Evolutionary conservation across 139 green algal genomes (phyloP), one percentile per base, ranked within the genome.

Genomic region (Closterium sp.): DNA sequence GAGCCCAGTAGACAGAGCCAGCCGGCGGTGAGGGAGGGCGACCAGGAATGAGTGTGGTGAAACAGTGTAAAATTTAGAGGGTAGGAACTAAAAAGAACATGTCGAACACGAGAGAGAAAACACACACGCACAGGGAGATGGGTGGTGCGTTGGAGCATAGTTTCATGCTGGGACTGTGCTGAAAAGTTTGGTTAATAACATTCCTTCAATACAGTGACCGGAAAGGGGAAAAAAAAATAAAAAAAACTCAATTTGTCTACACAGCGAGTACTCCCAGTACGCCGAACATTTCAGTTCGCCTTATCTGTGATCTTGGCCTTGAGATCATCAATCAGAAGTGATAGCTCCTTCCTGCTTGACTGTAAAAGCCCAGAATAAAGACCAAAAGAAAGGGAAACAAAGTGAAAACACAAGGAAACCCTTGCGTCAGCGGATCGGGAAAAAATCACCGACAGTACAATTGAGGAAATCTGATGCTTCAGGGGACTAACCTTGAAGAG

Each of bases 241-340:
- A 76, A 76, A 28, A 16, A 76, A 76, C 55, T 76, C 55, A 76
- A 19, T 28, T n/a, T 76, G 55, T 16, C 55, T 76, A 76, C 55
- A 16, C 55, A 76, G 55, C 55, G 55, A 76, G 55, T 76, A 76
- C 16, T 76, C 12, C 55, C 55, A 76, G 25, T 76, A 0, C 25
- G 12, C 12, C 25, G 0, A 19, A 16, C 16, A 76, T 12, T 76
- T 76, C 55, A 76, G 55, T 76, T 76, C 12, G 55, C 25, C 55
- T 76, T 76, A 85, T 96, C 96, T 31, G 96, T 96, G 93, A 99
- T 97, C 96, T 99, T 99, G 92, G 96, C 96, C 96, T 98, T 99
- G 88, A 99, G 95, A 69, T 97, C 95, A 89, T 99, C 97, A 84
- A 99, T 95, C 91, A 99, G 96, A 89, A 97, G 95, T 55, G 97